Percentiles rank a stretch among this genome's conserved stretches.
Conservation (phyloP, 306 rosid genomes). For the Vigna radiata region DNA sequence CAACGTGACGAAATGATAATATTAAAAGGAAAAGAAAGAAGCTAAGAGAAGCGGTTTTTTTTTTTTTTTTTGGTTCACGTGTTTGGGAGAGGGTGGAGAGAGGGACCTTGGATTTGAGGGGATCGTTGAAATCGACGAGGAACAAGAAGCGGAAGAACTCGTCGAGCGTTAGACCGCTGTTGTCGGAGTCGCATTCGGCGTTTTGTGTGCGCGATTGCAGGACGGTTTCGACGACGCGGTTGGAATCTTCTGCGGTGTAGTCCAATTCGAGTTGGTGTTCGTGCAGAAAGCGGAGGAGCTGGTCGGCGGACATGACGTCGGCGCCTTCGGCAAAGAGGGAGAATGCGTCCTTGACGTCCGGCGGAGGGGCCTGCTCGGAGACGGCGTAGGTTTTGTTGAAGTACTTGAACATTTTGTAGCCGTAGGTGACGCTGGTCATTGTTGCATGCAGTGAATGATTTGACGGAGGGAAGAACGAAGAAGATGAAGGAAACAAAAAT, state of each 20-base stretch:
- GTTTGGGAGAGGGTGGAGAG: neutral
- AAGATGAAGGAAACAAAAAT: no score
- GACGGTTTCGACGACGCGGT: constrained; percentile 46
- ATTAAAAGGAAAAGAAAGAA: neutral
- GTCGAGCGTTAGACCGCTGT: constrained; percentile 49
- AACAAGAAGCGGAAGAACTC: constrained; percentile 70
- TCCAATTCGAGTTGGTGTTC: constrained; percentile 64
- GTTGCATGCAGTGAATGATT: neutral
- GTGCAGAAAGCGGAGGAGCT: constrained; percentile 58
- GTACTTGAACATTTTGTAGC: constrained; percentile 69
- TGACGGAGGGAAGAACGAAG: neutral
- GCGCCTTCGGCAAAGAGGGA: constrained; percentile 51
- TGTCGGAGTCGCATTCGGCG: neutral
- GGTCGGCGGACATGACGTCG: constrained; percentile 55
- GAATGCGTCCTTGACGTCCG: constrained; percentile 65
- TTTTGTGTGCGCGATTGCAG: constrained; percentile 42
- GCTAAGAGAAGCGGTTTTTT: neutral
- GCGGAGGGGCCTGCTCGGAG: constrained; percentile 58
- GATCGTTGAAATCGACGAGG: constrained; percentile 63
- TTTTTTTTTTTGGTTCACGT: neutral
- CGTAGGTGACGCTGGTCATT: constrained; percentile 47
- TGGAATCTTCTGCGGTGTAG: constrained; percentile 48
- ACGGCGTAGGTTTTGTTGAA: constrained; percentile 65
- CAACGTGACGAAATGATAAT: neutral
- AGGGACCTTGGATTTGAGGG: constrained; percentile 62